Conservation (phyloP, 495 filamentous ascomycete genomes). For the Astrocystis sublimbata region DNA sequence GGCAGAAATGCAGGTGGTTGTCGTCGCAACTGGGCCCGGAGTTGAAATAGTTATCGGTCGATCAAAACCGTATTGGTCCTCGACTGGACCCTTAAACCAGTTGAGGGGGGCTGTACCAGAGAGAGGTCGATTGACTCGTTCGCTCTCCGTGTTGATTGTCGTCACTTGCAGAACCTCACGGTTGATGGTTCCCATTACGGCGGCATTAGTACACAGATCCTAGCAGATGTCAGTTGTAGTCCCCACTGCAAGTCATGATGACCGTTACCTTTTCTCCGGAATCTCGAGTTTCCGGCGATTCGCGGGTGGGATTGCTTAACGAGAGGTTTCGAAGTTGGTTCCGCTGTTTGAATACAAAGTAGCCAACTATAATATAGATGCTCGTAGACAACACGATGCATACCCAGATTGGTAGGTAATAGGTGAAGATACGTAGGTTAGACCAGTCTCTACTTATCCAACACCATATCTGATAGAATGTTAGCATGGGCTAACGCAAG, state of each 20-base stretch:
- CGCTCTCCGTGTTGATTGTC: slow-evolving; percentile 31
- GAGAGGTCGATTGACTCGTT: slow-evolving; percentile 18
- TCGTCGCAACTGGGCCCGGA: slow-evolving; percentile 25
- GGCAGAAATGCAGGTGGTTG: slow-evolving; percentile 25
- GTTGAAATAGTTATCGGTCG: slow-evolving; percentile 11
- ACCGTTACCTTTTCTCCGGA: slow-evolving; percentile 44
- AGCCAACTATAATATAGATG: slow-evolving; percentile 73
- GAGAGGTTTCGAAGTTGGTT: slow-evolving; percentile 55
- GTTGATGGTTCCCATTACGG: slow-evolving; percentile 35
- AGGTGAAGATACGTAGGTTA: slow-evolving; percentile 69
- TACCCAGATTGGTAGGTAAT: slow-evolving; percentile 88
- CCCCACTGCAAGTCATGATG: background rate
- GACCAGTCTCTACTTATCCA: slow-evolving; percentile 74
- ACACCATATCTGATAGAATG: slow-evolving; percentile 67
- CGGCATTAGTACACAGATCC: slow-evolving; percentile 31
- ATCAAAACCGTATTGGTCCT: slow-evolving; percentile 21
- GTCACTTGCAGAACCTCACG: slow-evolving; percentile 34
- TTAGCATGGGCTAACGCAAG: background rate
- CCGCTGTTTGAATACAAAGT: slow-evolving; percentile 64
- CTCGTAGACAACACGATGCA: slow-evolving; percentile 65
- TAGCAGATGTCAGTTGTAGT: slow-evolving; percentile 6
- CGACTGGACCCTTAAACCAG: slow-evolving; percentile 32
- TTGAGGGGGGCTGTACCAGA: slow-evolving; percentile 20
- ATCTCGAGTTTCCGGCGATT: slow-evolving; percentile 26
- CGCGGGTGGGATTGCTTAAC: slow-evolving; percentile 34